phyloP scores from a whole-genome alignment of 352 stramenopile species.

The Phytophthora megakarya region DNA sequence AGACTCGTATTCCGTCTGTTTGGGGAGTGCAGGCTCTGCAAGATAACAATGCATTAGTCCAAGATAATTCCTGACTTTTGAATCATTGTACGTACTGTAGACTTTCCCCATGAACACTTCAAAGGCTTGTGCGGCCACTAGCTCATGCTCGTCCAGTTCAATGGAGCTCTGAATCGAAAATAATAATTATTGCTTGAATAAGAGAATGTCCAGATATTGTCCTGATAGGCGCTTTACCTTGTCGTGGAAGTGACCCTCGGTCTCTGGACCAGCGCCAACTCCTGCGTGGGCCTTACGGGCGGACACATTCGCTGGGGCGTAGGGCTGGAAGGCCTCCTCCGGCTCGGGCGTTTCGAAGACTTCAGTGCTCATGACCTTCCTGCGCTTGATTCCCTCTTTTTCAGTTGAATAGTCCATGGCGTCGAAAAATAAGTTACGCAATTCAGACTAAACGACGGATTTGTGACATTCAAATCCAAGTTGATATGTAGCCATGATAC shows the following conservation, averaged over 20 bases:
- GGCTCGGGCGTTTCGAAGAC: slow-evolving; percentile 80
- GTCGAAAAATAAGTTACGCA: slow-evolving; percentile 9
- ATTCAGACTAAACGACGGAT: slow-evolving; percentile 4
- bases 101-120: slow-evolving; percentile 87
- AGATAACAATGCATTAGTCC: slow-evolving; percentile 14
- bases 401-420: slow-evolving; percentile 43
- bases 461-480: slow-evolving; percentile 7
- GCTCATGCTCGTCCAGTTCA: slow-evolving; percentile 64
- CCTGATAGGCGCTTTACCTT: slow-evolving; percentile 39
- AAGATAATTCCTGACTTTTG: too few relatives aligned
- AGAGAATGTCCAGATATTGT: slow-evolving; percentile 2
- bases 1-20: slow-evolving; percentile 62
- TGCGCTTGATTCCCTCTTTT: slow-evolving; percentile 45
- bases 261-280: slow-evolving; percentile 24
- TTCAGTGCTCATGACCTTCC: slow-evolving; percentile 70
- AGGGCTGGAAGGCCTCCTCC: slow-evolving; percentile 66
- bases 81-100: slow-evolving; percentile 54
- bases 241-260: slow-evolving; percentile 59
- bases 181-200: slow-evolving; percentile 6
- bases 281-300: slow-evolving; percentile 22
- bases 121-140: slow-evolving; percentile 62
- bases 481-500: slow-evolving; percentile 8
- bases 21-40: slow-evolving; percentile 52
- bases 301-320: slow-evolving; percentile 46
- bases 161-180: slow-evolving; percentile 41